phyloP scores from a whole-genome alignment of 208 protist species.

The Zelonia costaricensis region DNA sequence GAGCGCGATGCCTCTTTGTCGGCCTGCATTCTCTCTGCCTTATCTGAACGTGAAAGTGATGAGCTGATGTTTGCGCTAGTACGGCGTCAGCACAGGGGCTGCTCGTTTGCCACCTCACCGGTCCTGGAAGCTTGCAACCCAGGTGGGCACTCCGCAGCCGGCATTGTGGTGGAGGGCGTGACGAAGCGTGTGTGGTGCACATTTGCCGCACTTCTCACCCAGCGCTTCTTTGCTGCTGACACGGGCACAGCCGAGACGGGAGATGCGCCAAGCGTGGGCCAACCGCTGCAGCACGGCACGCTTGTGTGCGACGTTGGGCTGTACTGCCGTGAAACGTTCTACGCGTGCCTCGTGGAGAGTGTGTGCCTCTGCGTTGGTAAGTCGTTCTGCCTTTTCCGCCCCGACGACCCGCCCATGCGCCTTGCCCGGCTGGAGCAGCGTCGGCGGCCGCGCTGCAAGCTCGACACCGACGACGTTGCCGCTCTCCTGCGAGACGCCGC shows the following conservation, averaged over 20 bases:
- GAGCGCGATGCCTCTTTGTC: conserved; percentile 12
- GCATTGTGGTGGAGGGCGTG: not conserved
- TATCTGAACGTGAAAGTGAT: conserved; percentile 10
- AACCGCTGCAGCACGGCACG: not conserved
- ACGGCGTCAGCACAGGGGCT: not conserved
- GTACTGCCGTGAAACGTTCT: conserved; percentile 43
- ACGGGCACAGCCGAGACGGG: too few relatives aligned
- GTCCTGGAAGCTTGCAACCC: too few relatives aligned
- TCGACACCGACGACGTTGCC: conserved; percentile 20
- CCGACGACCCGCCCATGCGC: conserved; percentile 37
- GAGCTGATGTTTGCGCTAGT: conserved; percentile 23
- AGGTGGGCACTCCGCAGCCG: too few relatives aligned
- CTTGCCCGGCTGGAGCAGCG: conserved; percentile 20
- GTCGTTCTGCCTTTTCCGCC: conserved; percentile 51
- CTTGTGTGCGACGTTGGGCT: conserved; percentile 35
- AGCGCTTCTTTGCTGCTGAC: not conserved
- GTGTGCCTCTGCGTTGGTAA: conserved; percentile 39
- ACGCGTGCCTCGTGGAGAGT: conserved; percentile 43
- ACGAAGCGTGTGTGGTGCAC: conserved; percentile 20
- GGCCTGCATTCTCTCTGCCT: conserved; percentile 9
- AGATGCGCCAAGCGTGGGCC: too few relatives aligned
- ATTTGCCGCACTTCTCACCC: conserved; percentile 10
- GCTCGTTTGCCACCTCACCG: not conserved
- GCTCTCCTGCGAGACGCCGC: conserved; percentile 17
- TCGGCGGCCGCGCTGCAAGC: conserved; percentile 18